These are phyloP conservation scores for Sporisorium exsertum DNA, from an alignment of 1,284 basidiomycete genomes.

Conservation along the genomic window DNA sequence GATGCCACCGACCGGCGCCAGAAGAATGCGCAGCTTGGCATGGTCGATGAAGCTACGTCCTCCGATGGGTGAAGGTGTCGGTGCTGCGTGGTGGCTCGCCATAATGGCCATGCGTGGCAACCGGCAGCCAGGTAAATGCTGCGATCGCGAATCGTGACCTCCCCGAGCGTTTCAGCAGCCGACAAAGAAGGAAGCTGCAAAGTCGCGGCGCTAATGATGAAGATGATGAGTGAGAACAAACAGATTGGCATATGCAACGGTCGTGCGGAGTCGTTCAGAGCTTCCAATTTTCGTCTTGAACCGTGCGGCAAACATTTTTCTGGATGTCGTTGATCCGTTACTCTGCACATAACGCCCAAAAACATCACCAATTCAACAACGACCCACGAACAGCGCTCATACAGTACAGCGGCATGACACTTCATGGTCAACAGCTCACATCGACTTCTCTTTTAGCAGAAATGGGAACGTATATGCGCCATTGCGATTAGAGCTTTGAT, in stretches of 20 bases:
- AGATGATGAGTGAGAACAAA: not conserved
- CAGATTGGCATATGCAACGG: not conserved
- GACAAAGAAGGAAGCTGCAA: not conserved
- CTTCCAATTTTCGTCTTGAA: conserved; percentile 1
- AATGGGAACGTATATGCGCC: not conserved
- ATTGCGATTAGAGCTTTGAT: not conserved
- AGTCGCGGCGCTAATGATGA: not conserved
- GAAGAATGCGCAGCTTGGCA: conserved; percentile 63
- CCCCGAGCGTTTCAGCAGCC: not conserved
- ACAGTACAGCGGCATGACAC: not conserved
- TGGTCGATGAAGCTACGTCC: conserved; percentile 52
- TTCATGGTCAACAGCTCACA: not conserved
- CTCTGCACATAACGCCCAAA: too few relatives aligned
- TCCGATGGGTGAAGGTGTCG: conserved; percentile 47
- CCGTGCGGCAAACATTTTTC: not conserved
- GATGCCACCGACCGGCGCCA: conserved; percentile 59
- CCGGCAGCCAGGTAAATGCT: not conserved
- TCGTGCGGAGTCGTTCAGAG: not conserved
- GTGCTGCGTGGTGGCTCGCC: conserved; percentile 21
- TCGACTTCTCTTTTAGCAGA: not conserved
- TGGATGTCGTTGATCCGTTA: too few relatives aligned
- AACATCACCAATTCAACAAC: too few relatives aligned
- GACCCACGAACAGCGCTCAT: too few relatives aligned
- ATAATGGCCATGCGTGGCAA: conserved; percentile 1
- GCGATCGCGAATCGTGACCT: not conserved